Base-by-base conservation (phyloP, 2,329 filamentous ascomycete species). In the Knoxdaviesia capensis region DNA sequence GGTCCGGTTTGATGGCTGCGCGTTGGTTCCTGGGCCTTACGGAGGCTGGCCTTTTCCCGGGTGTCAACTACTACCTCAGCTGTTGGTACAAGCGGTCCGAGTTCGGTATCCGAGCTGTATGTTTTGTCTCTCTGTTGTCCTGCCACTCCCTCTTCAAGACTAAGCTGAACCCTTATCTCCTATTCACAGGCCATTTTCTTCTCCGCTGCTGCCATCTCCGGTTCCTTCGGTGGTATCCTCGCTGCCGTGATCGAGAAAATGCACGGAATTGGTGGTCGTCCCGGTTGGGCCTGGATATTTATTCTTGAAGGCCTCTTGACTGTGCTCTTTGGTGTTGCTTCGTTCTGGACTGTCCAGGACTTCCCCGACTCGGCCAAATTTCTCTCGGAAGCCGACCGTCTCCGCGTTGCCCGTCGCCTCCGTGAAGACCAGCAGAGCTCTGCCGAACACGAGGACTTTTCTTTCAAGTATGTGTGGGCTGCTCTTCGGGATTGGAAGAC, bases 401-500 rank as follows among this genome's bases (percentile, higher is more conserved):
- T 64, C 5, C 71, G 81, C 10, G 79, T 88, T 0, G 59, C 83
- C 11, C 68, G 74, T 7, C 71, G 83, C 3, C 63, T 88, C 29
- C 71, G 71, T 44, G 59, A 63, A 6, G 81, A 87, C 53, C 63
- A 78, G 48, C 82, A 87, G 55, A 66, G 72, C 1, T 77, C 69
- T 71, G 11, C 68, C 67, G 50, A 74, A 77, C 29, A 37, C 46
- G 82, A 88, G 53, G 64, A 74, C 39, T 87, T 85, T 57, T 69
- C 75, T 46, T 76, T 75, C 64, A 59, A 60, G 1, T 84, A 83
- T 53, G 69, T 87, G 47, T 83, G 71, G 69, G 65, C 70, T 3
- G 73, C 73, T n/a, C 44, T 83, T 8, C 71, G 66, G 43, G 83
- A 90, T 53, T 87, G 80, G 75, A 88, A 88, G 61, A 88, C 78